Evolutionary conservation across 2,329 filamentous ascomycete genomes (phyloP).

Genomic region (Alternaria ventricosa): DNA sequence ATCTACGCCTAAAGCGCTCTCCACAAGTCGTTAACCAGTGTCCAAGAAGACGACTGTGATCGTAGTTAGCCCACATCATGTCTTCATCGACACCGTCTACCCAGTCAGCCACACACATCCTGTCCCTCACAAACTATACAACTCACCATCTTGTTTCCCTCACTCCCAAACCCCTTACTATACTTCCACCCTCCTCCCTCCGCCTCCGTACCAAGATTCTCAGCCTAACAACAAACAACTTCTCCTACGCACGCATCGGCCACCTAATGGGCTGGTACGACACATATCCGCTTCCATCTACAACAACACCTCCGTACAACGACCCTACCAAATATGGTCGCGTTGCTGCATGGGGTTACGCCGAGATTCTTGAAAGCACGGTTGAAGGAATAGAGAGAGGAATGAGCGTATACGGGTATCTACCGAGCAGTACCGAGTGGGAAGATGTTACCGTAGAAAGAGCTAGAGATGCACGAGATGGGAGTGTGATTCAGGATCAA

Average conservation of each 20-base stretch:
- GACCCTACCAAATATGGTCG: slow-evolving; percentile 53
- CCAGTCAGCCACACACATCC: slow-evolving; percentile 19
- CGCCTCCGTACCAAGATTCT: slow-evolving; percentile 27
- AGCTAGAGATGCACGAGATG: slow-evolving; percentile 15
- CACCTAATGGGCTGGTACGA: slow-evolving; percentile 51
- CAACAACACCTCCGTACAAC: slow-evolving; percentile 47
- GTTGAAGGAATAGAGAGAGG: slow-evolving; percentile 44
- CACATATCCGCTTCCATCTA: slow-evolving; percentile 52
- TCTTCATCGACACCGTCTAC: neutral
- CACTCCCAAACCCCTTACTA: neutral
- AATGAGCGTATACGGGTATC: slow-evolving; percentile 52
- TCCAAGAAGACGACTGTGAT: too few relatives aligned
- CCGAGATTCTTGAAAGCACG: slow-evolving; percentile 52
- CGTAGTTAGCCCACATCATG: too few relatives aligned
- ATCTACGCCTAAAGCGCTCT: neutral
- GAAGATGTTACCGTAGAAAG: slow-evolving; percentile 49
- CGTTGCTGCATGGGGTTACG: slow-evolving; percentile 59
- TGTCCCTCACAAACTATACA: slow-evolving; percentile 25
- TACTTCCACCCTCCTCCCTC: slow-evolving; percentile 28
- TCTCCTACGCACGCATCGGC: slow-evolving; percentile 30
- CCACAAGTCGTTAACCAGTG: too few relatives aligned
- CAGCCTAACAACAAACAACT: slow-evolving; percentile 34
- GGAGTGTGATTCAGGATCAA: slow-evolving; percentile 25
- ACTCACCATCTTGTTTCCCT: slow-evolving; percentile 26
- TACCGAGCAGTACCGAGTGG: slow-evolving; percentile 51